phyloP scores from a whole-genome alignment of 192 early-diverging fungal species.

The Linnemannia exigua region DNA sequence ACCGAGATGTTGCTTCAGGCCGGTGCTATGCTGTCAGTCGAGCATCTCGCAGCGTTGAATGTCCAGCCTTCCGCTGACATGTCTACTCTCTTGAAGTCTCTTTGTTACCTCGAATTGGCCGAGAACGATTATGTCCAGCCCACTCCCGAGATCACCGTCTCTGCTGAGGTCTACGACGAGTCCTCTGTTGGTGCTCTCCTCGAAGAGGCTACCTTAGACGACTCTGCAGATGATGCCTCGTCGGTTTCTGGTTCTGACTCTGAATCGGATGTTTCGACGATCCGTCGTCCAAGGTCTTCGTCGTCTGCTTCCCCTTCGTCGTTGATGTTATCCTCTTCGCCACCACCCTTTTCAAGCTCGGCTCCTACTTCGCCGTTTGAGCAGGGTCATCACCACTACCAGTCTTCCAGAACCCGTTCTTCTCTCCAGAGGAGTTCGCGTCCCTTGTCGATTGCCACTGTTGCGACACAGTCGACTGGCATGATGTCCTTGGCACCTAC shows the following conservation, averaged over 20 bases:
- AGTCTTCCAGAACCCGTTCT: neutral
- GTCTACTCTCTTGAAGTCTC: constrained; percentile 14
- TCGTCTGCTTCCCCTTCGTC: constrained; percentile 1
- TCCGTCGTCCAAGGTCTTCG: neutral
- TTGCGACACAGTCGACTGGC: constrained; percentile 40
- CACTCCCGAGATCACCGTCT: neutral
- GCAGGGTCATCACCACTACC: neutral
- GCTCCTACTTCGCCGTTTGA: neutral
- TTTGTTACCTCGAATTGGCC: constrained; percentile 26
- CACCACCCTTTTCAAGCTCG: neutral
- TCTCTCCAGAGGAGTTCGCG: neutral
- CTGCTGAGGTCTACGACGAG: constrained; percentile 22
- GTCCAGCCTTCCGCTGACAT: constrained; percentile 29
- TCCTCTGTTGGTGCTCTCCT: constrained; percentile 26
- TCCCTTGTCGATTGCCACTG: constrained; percentile 34
- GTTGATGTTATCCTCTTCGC: neutral
- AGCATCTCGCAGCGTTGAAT: constrained; percentile 12
- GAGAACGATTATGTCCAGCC: neutral
- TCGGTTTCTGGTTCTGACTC: neutral
- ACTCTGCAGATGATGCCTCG: neutral
- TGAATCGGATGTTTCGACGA: neutral
- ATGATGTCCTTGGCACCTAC: constrained; percentile 49
- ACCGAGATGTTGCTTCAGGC: constrained; percentile 27
- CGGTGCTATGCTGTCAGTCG: constrained; percentile 38
- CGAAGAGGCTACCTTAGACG: constrained; percentile 5